Conservation (phyloP, 495 filamentous ascomycete species). For the Trichoderma asperelloides region DNA sequence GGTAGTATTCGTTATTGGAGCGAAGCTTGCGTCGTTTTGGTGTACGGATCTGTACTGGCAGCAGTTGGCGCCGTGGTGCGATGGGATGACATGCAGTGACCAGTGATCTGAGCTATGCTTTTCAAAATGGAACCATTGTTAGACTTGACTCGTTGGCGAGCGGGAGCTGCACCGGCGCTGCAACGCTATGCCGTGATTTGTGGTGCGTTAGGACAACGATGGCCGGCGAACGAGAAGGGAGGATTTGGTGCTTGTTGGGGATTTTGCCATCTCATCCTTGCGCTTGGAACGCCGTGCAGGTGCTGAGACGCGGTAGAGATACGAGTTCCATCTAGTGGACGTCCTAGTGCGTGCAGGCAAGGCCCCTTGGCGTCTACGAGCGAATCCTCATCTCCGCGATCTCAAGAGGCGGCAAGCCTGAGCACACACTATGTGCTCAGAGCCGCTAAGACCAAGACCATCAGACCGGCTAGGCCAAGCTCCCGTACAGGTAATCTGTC, state of each 20-base stretch:
- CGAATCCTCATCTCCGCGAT: not conserved
- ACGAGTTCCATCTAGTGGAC: not conserved
- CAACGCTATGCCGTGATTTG: constrained; percentile 7
- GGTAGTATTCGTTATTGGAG: not conserved
- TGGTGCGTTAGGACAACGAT: not conserved
- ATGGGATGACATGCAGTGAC: constrained; percentile 4
- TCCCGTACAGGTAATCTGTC: not conserved
- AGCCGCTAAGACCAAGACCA: not conserved
- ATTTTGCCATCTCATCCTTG: constrained; percentile 2
- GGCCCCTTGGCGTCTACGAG: constrained; percentile 1
- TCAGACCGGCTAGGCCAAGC: not conserved
- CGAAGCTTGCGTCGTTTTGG: not conserved
- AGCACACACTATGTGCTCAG: not conserved
- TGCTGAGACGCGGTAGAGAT: not conserved
- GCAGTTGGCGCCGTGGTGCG: not conserved
- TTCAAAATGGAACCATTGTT: not conserved
- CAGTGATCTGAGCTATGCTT: not conserved
- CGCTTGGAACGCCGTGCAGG: not conserved
- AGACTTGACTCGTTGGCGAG: not conserved
- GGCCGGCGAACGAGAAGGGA: not conserved
- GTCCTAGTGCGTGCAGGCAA: not conserved
- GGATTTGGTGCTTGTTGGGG: not conserved
- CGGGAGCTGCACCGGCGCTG: not conserved
- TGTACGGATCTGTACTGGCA: not conserved
- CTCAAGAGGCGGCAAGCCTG: not conserved